Percentiles rank a stretch among this genome's conserved stretches.
Evolutionary conservation across 176 grass and related monocot species (phyloP).

Genomic region (Triticum monococcum): DNA sequence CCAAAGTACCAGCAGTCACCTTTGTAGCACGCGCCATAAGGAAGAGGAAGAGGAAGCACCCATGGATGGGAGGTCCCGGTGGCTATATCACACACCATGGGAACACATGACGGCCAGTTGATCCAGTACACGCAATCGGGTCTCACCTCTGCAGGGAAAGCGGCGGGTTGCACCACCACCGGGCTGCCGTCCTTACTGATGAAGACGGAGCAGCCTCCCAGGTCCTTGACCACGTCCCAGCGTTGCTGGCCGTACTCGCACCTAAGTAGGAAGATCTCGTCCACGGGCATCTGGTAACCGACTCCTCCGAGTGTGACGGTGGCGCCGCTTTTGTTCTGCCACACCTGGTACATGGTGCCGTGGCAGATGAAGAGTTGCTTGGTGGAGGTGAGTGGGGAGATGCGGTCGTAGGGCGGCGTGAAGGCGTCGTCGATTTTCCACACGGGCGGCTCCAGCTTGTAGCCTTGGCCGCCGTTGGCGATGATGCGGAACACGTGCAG

Average conservation of each 20-base stretch:
- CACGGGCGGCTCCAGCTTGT: neutral
- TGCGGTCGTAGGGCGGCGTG: neutral
- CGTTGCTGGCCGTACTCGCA: neutral
- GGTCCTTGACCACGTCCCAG: neutral
- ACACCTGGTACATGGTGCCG: neutral
- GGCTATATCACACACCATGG: neutral
- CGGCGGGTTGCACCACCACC: neutral
- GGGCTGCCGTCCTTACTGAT: neutral
- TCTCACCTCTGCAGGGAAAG: neutral
- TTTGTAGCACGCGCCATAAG: neutral
- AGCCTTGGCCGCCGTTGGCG: too few relatives aligned
- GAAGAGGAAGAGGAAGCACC: neutral
- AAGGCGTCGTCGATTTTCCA: neutral
- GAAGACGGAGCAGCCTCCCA: neutral
- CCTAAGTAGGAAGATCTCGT: constrained; percentile 13
- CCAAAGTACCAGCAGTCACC: neutral
- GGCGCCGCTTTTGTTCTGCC: neutral
- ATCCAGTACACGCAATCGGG: neutral
- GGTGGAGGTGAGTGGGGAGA: neutral
- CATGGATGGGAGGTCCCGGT: neutral
- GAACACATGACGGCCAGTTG: neutral
- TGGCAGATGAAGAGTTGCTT: neutral
- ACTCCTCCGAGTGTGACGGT: neutral
- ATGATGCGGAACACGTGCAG: neutral
- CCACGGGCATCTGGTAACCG: neutral